These are phyloP conservation scores for Microcyclospora tardicrescens DNA, from an alignment of 2,329 filamentous ascomycete genomes.

Conservation along the genomic window DNA sequence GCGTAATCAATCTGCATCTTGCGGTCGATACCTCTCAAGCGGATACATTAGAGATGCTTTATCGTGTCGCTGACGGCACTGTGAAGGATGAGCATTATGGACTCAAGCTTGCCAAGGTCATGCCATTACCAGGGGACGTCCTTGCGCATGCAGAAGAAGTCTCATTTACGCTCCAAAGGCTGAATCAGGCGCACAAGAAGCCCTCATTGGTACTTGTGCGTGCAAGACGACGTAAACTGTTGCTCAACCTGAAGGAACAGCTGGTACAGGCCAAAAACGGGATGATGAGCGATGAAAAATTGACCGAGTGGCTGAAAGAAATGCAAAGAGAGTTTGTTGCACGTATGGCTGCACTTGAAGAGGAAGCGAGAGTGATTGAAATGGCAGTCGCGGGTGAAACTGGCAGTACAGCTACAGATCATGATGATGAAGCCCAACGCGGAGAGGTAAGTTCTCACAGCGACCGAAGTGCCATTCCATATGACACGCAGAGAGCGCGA, in stretches of 20 bases:
- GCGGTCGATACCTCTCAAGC: conserved; percentile 47
- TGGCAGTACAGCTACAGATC: too few relatives aligned
- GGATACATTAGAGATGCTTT: conserved; percentile 71
- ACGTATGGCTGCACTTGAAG: conserved; percentile 55
- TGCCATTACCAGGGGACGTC: conserved; percentile 57
- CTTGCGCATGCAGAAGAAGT: conserved; percentile 56
- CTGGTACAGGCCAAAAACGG: conserved; percentile 55
- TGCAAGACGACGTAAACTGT: conserved; percentile 54
- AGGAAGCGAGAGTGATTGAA: conserved; percentile 17
- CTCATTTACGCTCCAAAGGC: conserved; percentile 47
- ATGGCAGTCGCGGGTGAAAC: conserved; percentile 1
- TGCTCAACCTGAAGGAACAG: conserved; percentile 60
- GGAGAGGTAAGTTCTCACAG: too few relatives aligned
- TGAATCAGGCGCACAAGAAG: conserved; percentile 45
- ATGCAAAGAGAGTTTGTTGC: conserved; percentile 63
- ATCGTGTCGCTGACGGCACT: conserved; percentile 63
- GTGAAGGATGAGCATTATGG: conserved; percentile 68
- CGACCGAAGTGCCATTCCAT: too few relatives aligned
- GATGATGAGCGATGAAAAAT: conserved; percentile 48
- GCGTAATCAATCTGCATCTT: conserved; percentile 74
- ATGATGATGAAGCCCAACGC: too few relatives aligned
- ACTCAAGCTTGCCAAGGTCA: conserved; percentile 61
- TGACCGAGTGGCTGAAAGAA: conserved; percentile 51
- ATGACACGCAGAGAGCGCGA: too few relatives aligned
- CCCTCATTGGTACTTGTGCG: conserved; percentile 46